phyloP scores from a whole-genome alignment of 306 rosid species.

The Vigna mungo region DNA sequence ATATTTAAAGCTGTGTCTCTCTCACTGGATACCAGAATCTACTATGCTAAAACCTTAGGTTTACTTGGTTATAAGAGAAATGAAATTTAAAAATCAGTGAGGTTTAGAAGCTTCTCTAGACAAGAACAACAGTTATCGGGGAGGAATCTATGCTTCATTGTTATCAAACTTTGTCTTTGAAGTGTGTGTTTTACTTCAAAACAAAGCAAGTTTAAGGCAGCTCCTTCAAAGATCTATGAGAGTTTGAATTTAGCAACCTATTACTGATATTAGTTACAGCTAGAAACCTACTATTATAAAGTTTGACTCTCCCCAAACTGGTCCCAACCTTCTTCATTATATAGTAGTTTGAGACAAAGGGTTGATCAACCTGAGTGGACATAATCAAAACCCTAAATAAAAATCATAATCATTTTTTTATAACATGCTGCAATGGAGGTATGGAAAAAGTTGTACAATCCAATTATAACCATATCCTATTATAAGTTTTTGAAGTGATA shows the following conservation, averaged over 20 bases:
- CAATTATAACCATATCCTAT: not conserved
- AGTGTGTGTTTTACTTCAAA: conserved; percentile 15
- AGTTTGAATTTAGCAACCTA: conserved; percentile 34
- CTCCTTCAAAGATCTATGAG: not conserved
- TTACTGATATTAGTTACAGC: not conserved
- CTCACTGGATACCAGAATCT: conserved; percentile 1
- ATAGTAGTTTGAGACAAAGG: not conserved
- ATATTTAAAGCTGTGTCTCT: conserved; percentile 12
- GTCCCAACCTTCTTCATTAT: conserved; percentile 5
- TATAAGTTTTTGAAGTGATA: conserved; percentile 9
- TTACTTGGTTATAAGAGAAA: conserved; percentile 29
- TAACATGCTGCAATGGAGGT: no score
- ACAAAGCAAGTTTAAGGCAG: conserved; percentile 15
- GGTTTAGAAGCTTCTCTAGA: conserved; percentile 75
- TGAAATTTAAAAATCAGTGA: conserved; percentile 13
- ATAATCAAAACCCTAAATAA: conserved; percentile 33
- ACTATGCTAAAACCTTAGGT: not conserved
- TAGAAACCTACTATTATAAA: not conserved
- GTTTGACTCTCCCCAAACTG: conserved; percentile 16
- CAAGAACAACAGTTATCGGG: conserved; percentile 22
- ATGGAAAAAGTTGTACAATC: no score
- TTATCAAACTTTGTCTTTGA: not conserved
- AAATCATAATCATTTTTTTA: conserved; percentile 17
- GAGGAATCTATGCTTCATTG: conserved; percentile 27
- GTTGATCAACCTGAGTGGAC: not conserved